Conservation (phyloP, 306 rosid species). For the Vachellia pachyceras region DNA sequence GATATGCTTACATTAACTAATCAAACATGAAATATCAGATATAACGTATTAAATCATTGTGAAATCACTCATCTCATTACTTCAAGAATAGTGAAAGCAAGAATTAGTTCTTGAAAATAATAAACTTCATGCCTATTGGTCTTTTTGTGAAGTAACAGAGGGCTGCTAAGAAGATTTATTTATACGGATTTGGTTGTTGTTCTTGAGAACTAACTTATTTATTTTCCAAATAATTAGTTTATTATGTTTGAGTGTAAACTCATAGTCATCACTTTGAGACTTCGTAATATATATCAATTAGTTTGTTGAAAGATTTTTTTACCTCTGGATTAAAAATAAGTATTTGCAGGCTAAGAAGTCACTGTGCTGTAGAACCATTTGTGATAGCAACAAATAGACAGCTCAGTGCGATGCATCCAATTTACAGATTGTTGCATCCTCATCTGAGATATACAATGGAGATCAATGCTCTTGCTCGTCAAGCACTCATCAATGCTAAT, state of each 20-base stretch:
- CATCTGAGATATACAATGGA: slow-evolving; percentile 54
- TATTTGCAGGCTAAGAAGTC: slow-evolving; percentile 56
- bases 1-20: too few species aligned
- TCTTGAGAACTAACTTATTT: background rate
- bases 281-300: background rate
- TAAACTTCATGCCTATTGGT: background rate
- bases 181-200: background rate
- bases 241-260: background rate
- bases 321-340: background rate
- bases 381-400: slow-evolving; percentile 55
- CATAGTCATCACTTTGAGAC: background rate
- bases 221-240: background rate
- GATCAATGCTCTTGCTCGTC: slow-evolving; percentile 51
- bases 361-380: slow-evolving; percentile 48
- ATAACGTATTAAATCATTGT: background rate
- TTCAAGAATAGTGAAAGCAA: background rate
- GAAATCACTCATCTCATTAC: background rate
- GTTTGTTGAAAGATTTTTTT: background rate
- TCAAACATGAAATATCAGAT: too few species aligned
- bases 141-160: background rate
- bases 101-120: background rate
- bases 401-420: slow-evolving; percentile 58
- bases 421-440: slow-evolving; percentile 50
- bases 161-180: background rate
- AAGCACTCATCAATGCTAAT: slow-evolving; percentile 44